These are phyloP conservation scores for Trichoderma cornu-damae DNA, from an alignment of 2,329 filamentous ascomycete species.

Conservation along the genomic window DNA sequence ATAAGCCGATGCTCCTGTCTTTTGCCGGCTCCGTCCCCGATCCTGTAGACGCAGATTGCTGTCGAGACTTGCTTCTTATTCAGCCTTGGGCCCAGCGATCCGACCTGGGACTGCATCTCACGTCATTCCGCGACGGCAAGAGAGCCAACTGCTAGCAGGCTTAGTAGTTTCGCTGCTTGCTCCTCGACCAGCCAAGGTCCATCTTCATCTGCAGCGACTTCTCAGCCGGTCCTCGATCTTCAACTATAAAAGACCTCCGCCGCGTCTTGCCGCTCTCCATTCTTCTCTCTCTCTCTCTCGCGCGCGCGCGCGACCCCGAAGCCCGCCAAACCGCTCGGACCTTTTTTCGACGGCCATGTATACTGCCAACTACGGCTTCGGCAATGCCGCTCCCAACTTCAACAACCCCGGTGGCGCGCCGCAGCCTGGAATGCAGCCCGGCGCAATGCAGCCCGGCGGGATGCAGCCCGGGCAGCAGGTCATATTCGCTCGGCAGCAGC, in stretches of 20 bases:
- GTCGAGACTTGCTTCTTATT: not conserved
- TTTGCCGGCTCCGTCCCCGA: not conserved
- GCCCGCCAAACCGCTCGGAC: not conserved
- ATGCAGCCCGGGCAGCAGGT: constrained; percentile 44
- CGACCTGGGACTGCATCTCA: constrained; percentile 3
- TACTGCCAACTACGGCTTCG: constrained; percentile 50
- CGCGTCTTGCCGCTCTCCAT: not conserved
- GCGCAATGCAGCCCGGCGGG: constrained; percentile 36
- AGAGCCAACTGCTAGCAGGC: constrained; percentile 1
- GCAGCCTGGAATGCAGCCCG: constrained; percentile 30
- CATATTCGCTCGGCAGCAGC: constrained; percentile 55
- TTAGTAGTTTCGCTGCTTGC: constrained; percentile 13
- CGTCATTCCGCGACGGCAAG: constrained; percentile 13
- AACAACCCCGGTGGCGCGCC: constrained; percentile 45
- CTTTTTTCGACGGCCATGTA: constrained; percentile 42
- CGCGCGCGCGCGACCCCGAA: not conserved
- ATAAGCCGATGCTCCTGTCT: not conserved
- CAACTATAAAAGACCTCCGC: not conserved
- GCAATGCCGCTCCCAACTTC: constrained; percentile 48
- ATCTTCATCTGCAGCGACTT: constrained; percentile 5
- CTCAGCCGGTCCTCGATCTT: not conserved
- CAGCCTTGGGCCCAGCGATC: not conserved
- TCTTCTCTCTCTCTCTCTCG: too few species aligned
- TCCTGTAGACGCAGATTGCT: not conserved
- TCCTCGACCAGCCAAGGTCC: constrained; percentile 12